Base-by-base conservation (phyloP, 371 early-diverging fungal species). In the Mucor plumbeus region DNA sequence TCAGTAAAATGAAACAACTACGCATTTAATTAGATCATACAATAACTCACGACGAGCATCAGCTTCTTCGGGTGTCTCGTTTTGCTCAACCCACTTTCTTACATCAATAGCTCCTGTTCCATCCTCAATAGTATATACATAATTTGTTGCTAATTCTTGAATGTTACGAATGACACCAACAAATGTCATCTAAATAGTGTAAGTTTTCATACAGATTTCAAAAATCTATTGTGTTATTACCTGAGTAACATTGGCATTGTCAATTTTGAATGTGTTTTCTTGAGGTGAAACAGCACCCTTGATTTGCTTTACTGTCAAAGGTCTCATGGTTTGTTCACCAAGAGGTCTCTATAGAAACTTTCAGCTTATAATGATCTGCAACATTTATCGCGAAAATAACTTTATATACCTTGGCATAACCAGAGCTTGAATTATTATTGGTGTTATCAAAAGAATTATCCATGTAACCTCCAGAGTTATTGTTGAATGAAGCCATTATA, bases 271-370 rank as follows among this genome's bases (percentile, higher is more conserved):
- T 0, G 78, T 81, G 26, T 71, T 68, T 61, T 94, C 94, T 38
- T 82, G 74, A 17, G 70, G 67, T 17, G 74, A 67, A 3, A 68
- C 67, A 5, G 87, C 81, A 21, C 68, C 74, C 4, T 68, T 53
- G n/a, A 94, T 77, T 69, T 91, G 92, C 68, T 89, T 89, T 60
- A 93, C 78, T 17, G 94, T 91, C 39, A 94, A 85, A 5, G 94
- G 90, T 56, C 92, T 83, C 14, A 93, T 71, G 0, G 84, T 78
- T 55, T 84, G 77, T 44, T 81, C 82, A 21, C 75, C 71, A 65
- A 74, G 66, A 3, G 77, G 73, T 70, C 58, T 76, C 82, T 81
- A 69, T 59, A 39, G 26, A 39, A 7, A 26, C 15, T 31, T 33
- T 19, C 48, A 19, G 1, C 48, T 2, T 8, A 7, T 8, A 14